Evolutionary conservation across 208 protist genomes (phyloP), one percentile per base, ranked within the genome.

Genomic region (Wallacemonas sp.): DNA sequence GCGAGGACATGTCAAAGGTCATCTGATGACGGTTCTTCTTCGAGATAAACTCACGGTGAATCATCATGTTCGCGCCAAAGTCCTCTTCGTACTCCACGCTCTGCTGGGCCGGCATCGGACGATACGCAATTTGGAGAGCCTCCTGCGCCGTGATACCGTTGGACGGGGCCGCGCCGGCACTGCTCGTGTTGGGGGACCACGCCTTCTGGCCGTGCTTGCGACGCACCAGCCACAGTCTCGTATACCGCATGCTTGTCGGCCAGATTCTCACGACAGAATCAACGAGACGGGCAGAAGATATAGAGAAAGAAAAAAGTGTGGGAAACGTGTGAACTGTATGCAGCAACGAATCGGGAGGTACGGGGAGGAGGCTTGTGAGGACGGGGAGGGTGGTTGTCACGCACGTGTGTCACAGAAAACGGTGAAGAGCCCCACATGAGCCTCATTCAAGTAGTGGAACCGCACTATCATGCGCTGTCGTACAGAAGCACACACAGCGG

Each of bases 1-100:
- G 61, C n/a, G 76, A 47, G 17, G 80, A 65, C 16, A 93, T 65
- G 57, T 86, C 76, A 21, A 82, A 81, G 11, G 66, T 70, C 80
- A 92, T 82, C 23, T 73, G 80, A 32, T 80, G 70, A 32, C 86
- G 81, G 61, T 81, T 63, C 64, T 73, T 74, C 38, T 81, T 72
- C 14, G 90, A 88, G 30, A 95, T 70, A 44, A 85, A 95, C 78
- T 95, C 86, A 41, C 90, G 90, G 60, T 95, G 90, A 29, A 95
- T 86, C 71, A 93, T 90, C 68, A 95, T 72, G 57, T 84, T 93
- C 47, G 67, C 70, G 14, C 86, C 86, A 68, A 90, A 95, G 66
- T 95, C 90, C 61, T 95, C 86, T 64, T 95, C 86, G 73, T 93
- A 92, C 75, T 95, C 86, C 0, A 95, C 90, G 23, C 85, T 93